Evolutionary conservation across 768 basidiomycete genomes (phyloP).

Genomic region (Agrocybe praecox): DNA sequence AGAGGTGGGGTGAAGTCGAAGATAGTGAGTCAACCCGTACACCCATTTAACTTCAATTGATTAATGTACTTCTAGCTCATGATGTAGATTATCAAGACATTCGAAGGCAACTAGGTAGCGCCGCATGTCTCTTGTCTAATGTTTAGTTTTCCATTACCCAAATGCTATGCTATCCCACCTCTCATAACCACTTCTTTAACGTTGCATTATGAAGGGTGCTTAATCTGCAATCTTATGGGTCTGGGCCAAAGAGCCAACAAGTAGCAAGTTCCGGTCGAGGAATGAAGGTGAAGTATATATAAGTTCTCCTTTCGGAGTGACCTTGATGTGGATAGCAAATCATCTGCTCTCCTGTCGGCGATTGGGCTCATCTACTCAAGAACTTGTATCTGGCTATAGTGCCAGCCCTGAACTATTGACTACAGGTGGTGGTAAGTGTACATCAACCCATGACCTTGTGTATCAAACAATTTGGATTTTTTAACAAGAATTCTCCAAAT

Average conservation of each 20-base stretch:
- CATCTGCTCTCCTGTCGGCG: not conserved
- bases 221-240: not conserved
- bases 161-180: not conserved
- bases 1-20: conserved; percentile 99
- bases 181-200: not conserved
- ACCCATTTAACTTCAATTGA: conserved; percentile 9
- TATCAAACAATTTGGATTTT: too few species aligned
- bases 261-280: not conserved
- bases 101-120: conserved; percentile 73
- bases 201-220: too few species aligned
- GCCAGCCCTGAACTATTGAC: not conserved
- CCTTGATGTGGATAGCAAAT: not conserved
- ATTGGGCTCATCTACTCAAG: not conserved
- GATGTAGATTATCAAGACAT: conserved; percentile 98
- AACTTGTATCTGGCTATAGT: not conserved
- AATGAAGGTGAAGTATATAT: not conserved
- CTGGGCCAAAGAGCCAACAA: not conserved
- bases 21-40: conserved; percentile 71
- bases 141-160: conserved; percentile 6
- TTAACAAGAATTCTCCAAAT: too few species aligned
- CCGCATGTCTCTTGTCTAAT: conserved; percentile 28
- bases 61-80: conserved; percentile 64
- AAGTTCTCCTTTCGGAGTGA: not conserved
- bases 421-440: not conserved
- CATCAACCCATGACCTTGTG: too few species aligned